These are phyloP conservation scores for Phaeosphaeria sp. DNA, from an alignment of 2,329 filamentous ascomycete genomes.

Conservation along the genomic window DNA sequence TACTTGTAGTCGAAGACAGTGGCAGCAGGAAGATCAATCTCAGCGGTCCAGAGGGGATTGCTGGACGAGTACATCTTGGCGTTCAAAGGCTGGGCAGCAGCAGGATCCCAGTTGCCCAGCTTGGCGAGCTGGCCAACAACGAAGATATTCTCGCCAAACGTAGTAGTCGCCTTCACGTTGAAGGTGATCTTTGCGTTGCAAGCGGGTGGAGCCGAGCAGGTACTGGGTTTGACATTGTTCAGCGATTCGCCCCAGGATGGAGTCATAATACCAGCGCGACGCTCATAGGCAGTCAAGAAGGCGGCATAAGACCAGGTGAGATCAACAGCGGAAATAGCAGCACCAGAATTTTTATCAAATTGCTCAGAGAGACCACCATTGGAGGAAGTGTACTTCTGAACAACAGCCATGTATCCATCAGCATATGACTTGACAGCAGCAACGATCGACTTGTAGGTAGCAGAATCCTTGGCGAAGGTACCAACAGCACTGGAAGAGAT, in stretches of 20 bases:
- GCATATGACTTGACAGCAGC: slow-evolving; percentile 68
- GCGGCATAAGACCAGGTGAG: slow-evolving; percentile 78
- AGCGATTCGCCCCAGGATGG: slow-evolving; percentile 30
- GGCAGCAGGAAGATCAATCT: slow-evolving; percentile 49
- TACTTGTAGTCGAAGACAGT: slow-evolving; percentile 55
- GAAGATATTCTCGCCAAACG: slow-evolving; percentile 57
- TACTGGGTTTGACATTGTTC: slow-evolving; percentile 54
- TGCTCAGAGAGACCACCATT: slow-evolving; percentile 74
- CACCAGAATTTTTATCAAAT: slow-evolving; percentile 59
- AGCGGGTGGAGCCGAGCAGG: slow-evolving; percentile 25
- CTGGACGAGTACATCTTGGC: slow-evolving; percentile 52
- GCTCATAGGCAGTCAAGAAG: slow-evolving; percentile 61
- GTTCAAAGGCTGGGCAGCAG: slow-evolving; percentile 46
- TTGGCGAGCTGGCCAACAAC: slow-evolving; percentile 52
- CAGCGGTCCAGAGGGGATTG: slow-evolving; percentile 55
- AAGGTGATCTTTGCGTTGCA: slow-evolving; percentile 49
- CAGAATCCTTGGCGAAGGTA: slow-evolving; percentile 67
- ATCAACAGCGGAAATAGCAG: slow-evolving; percentile 69
- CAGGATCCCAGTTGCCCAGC: slow-evolving; percentile 53
- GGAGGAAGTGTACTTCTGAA: slow-evolving; percentile 58
- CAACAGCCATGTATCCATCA: slow-evolving; percentile 60
- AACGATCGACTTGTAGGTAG: slow-evolving; percentile 62
- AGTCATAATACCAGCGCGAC: slow-evolving; percentile 16
- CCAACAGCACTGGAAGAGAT: slow-evolving; percentile 63
- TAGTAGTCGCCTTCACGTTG: slow-evolving; percentile 55